phyloP scores from a whole-genome alignment of 345 rosid species.

The Gossypioides kirkii region DNA sequence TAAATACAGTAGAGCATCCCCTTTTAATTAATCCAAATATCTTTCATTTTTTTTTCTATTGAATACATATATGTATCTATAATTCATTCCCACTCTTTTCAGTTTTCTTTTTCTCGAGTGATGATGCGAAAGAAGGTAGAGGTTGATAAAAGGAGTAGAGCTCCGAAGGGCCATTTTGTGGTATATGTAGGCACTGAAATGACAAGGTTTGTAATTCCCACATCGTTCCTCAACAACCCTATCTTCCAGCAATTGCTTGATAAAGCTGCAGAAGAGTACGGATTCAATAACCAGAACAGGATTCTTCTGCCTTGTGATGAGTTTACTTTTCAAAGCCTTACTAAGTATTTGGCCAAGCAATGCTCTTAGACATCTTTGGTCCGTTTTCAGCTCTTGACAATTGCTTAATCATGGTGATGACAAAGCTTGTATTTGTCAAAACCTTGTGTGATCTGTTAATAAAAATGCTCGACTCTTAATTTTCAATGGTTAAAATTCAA shows the following conservation, averaged over 20 bases:
- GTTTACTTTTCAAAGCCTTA: conserved; percentile 16
- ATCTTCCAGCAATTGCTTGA: conserved; percentile 25
- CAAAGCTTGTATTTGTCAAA: not conserved
- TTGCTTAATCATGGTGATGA: not conserved
- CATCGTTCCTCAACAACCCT: conserved; percentile 21
- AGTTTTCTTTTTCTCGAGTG: not conserved
- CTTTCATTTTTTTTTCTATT: not conserved
- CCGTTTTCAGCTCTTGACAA: not conserved
- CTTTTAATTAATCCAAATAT: not conserved
- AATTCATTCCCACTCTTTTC: not conserved
- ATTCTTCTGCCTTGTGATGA: conserved; percentile 26
- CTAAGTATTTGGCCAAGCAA: not conserved
- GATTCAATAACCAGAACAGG: conserved; percentile 12
- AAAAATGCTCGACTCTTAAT: not conserved
- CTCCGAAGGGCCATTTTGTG: conserved; percentile 32
- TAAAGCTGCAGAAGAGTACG: conserved; percentile 31
- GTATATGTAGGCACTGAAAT: conserved; percentile 27
- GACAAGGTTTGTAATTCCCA: conserved; percentile 26
- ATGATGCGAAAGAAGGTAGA: conserved; percentile 20
- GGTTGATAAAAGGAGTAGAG: conserved; percentile 16
- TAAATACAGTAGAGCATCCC: not conserved
- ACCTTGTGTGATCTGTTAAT: not conserved
- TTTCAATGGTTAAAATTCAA: not conserved
- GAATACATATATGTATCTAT: not conserved
- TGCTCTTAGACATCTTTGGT: not conserved